Evolutionary conservation across 495 filamentous ascomycete genomes (phyloP).

Genomic region (Neurospora sp.): DNA sequence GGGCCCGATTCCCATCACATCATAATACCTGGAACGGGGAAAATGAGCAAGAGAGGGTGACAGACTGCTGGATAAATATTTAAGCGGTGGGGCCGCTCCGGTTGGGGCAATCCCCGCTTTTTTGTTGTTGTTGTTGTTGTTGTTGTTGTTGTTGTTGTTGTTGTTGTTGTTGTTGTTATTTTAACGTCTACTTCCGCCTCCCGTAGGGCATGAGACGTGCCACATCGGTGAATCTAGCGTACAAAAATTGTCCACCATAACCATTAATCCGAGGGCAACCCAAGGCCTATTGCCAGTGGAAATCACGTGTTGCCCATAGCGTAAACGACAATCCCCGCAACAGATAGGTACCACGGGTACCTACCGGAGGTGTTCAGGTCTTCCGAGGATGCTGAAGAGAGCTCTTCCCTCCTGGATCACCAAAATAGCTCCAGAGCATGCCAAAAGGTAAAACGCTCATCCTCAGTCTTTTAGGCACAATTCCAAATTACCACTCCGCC

Average conservation of each 20-base stretch:
- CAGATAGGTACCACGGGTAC: not conserved
- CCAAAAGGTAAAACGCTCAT: not conserved
- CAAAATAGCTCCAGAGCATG: not conserved
- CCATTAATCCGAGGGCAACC: no score
- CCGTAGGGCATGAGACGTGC: no score
- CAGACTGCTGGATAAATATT: not conserved
- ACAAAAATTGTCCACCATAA: no score
- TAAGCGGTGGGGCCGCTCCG: not conserved
- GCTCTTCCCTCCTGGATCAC: not conserved
- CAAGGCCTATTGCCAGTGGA: no score
- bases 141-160: no score
- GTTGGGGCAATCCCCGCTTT: not conserved
- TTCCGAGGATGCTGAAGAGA: not conserved
- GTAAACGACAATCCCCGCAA: not conserved
- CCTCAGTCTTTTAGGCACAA: not conserved
- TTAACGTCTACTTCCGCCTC: no score
- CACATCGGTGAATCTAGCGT: no score
- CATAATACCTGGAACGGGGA: not conserved
- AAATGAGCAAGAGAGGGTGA: not conserved
- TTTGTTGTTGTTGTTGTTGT: no score
- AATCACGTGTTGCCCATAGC: no score
- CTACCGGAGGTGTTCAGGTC: not conserved
- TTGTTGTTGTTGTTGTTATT: no score
- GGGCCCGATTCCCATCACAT: not conserved
- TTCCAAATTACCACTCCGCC: not conserved